A percentile compares a stretch with the other conserved stretches of the same genome.
Evolutionary conservation across 805 yeast genomes (phyloP).

Genomic region (Starmera quercuum): DNA sequence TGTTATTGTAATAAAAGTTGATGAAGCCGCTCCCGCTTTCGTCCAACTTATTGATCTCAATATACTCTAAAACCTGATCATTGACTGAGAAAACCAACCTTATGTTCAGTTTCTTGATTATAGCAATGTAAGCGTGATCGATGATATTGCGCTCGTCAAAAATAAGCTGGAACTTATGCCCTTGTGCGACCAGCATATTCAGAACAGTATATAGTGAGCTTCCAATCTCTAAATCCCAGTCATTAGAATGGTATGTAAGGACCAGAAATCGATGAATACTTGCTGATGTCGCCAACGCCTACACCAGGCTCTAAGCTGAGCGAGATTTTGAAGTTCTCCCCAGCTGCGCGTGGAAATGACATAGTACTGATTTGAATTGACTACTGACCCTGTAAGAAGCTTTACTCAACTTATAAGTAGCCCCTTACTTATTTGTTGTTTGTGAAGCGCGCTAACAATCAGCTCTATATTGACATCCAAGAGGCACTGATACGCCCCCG

Average conservation of each 20-base stretch:
- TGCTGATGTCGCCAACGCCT: neutral
- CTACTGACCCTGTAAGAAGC: too few species aligned
- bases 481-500: too few species aligned
- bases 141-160: neutral
- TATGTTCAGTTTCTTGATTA: neutral
- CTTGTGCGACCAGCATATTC: neutral
- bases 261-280: neutral
- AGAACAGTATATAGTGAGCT: neutral
- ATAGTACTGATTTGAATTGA: too few species aligned
- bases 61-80: neutral
- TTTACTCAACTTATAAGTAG: too few species aligned
- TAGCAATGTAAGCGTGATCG: neutral
- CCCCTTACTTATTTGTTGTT: too few species aligned
- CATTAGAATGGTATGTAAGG: neutral
- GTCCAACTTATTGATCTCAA: neutral
- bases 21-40: neutral
- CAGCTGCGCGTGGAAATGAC: too few species aligned
- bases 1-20: slow-evolving; percentile 24
- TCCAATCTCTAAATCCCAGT: neutral
- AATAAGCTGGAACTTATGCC: neutral
- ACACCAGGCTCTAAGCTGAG: neutral
- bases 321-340: neutral
- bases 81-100: neutral
- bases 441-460: too few species aligned
- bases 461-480: too few species aligned